Evolutionary conservation across 2,329 filamentous ascomycete species (phyloP), one percentile per base, ranked within the genome.

Genomic region (Penicillium sp.): DNA sequence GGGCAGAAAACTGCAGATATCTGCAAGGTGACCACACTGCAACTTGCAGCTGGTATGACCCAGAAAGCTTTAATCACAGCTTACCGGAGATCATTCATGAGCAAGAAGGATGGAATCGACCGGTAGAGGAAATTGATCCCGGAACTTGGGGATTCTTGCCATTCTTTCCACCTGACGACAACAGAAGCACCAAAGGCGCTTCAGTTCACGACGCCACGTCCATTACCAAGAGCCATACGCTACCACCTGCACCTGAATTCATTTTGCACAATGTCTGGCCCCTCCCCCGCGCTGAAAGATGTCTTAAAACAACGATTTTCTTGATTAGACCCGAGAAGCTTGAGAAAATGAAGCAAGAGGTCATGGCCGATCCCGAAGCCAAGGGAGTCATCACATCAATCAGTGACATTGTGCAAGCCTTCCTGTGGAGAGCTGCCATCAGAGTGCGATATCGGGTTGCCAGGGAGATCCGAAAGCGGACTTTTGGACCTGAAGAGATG

Each of bases 281-380:
- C 16, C 53, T 55, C 16, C 53, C 53, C 19, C 42, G 53, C 11
- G 47, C 53, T 55, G 53, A 51, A 46, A 37, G 53, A 29, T 47
- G 53, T 29, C 37, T n/a, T 25, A 29, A 51, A 55, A 50, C 53
- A 21, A 51, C 53, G 10, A 29, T 47, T 39, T 55, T 55, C 42
- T 23, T 55, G 37, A 51, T 55, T 14, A 51, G 21, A 25, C 47
- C 39, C 8, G 23, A 51, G n/a, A 46, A 39, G 13, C 29, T 51
- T 19, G 53, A 29, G 29, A 55, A 55, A 42, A 55, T 55, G 53
- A 55, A 51, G 53, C 53, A 55, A 55, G 53, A 55, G 47, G 53
- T 55, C 9, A 29, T 55, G 2, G 37, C 53, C 33, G 53, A 51
- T 55, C 47, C 53, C 42, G 53, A 45, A 31, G 27, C 47, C 7